These are phyloP conservation scores for Citropsis articulata DNA, from an alignment of 345 rosid genomes.

Conservation along the genomic window DNA sequence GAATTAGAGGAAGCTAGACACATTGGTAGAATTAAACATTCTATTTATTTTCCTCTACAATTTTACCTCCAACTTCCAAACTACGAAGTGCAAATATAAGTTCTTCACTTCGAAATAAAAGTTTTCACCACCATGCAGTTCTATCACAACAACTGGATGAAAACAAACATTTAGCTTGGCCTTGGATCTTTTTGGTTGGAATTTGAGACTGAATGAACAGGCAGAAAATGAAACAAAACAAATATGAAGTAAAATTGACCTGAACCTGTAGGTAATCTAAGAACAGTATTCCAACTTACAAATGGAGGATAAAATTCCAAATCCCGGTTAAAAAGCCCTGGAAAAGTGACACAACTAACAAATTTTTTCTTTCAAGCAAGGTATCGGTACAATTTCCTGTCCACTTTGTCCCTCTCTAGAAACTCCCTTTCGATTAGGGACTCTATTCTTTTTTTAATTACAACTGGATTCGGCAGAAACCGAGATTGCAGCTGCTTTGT, in stretches of 20 bases:
- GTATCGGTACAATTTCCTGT: constrained; percentile 67
- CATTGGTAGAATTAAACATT: background rate
- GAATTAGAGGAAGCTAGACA: background rate
- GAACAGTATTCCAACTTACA: background rate
- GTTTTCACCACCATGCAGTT: background rate
- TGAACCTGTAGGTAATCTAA: background rate
- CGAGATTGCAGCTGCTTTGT: constrained; percentile 72
- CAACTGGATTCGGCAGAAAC: constrained; percentile 62
- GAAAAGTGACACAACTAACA: background rate
- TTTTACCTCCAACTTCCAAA: background rate
- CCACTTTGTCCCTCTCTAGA: constrained; percentile 63
- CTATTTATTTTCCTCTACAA: background rate
- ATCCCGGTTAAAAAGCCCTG: background rate
- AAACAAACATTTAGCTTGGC: background rate
- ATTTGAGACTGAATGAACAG: background rate
- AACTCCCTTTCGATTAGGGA: constrained; percentile 72
- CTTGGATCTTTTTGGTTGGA: background rate
- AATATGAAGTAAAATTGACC: background rate
- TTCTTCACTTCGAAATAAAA: background rate
- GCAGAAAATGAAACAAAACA: background rate
- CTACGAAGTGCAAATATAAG: too few species aligned
- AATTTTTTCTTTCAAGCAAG: constrained; percentile 35
- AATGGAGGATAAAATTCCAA: background rate
- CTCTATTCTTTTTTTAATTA: constrained; percentile 69
- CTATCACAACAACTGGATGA: background rate